Percentiles rank a stretch among this genome's conserved stretches.
These are phyloP conservation scores for Wallacemonas rigidus DNA, from an alignment of 208 protist species.

Conservation along the genomic window DNA sequence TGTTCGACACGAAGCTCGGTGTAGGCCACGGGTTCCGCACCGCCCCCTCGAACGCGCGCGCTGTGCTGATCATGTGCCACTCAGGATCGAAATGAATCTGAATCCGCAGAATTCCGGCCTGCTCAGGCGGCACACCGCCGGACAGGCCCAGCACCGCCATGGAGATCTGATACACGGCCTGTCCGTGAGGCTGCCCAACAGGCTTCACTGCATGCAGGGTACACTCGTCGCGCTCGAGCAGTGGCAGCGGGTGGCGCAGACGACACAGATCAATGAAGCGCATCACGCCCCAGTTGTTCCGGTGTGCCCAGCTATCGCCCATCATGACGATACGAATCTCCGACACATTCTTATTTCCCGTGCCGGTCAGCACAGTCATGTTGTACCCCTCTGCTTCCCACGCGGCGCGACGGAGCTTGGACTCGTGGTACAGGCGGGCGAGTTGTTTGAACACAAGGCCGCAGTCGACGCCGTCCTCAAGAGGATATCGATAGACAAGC, in stretches of 20 bases:
- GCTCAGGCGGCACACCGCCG: background rate
- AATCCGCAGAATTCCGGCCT: constrained; percentile 4
- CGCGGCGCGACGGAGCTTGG: background rate
- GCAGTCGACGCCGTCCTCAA: background rate
- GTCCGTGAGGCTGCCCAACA: background rate
- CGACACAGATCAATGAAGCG: constrained; percentile 1
- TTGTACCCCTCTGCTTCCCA: background rate
- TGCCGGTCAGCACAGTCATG: background rate
- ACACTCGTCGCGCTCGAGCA: constrained; percentile 1
- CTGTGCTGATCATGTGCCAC: background rate
- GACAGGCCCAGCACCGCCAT: background rate
- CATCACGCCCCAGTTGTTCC: background rate
- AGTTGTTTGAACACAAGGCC: background rate
- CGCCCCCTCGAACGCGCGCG: background rate
- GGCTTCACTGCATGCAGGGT: background rate
- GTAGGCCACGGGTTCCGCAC: background rate
- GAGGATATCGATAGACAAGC: too few relatives aligned
- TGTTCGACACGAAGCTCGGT: background rate
- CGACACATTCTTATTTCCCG: background rate
- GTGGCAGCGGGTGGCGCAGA: background rate
- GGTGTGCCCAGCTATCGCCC: constrained; percentile 4
- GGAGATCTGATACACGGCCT: background rate
- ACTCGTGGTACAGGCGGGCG: background rate
- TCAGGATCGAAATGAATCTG: background rate
- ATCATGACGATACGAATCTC: constrained; percentile 1